Evolutionary conservation across 2,329 filamentous ascomycete species (phyloP).

Genomic region (Penicillium brevicompactum): DNA sequence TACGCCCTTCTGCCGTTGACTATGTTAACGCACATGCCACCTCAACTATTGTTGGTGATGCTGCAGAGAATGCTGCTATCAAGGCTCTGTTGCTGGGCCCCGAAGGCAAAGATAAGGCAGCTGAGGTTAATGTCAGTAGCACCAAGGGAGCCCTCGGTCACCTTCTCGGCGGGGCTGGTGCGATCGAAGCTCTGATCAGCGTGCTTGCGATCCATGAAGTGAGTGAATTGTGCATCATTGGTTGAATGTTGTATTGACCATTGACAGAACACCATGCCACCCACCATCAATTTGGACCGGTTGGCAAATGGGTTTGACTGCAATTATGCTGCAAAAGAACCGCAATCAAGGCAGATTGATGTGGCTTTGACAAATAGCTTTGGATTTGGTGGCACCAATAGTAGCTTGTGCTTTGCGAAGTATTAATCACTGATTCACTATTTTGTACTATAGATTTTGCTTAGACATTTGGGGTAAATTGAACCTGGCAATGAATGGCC

Average conservation of each 20-base stretch:
- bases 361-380: constrained; percentile 93
- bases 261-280: constrained; percentile 73
- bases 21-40: constrained; percentile 98
- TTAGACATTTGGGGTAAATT: background rate
- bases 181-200: constrained; percentile 84
- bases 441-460: constrained; percentile 5
- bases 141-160: constrained; percentile 94
- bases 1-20: constrained; percentile 72
- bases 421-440: constrained; percentile 17
- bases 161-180: constrained; percentile 85
- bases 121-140: constrained; percentile 79
- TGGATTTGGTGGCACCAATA: constrained; percentile 96
- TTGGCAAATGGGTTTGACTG: constrained; percentile 70
- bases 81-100: constrained; percentile 73
- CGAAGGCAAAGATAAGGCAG: constrained; percentile 63
- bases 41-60: constrained; percentile 80
- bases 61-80: constrained; percentile 84
- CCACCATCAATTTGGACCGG: constrained; percentile 78
- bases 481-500: background rate
- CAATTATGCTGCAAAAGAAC: constrained; percentile 76
- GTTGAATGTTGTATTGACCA: background rate
- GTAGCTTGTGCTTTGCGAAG: constrained; percentile 72
- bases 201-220: constrained; percentile 79
- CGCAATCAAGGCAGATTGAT: constrained; percentile 70
- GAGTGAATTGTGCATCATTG: constrained; percentile 33